Evolutionary conservation across 192 early-diverging fungal species (phyloP), one percentile per base, ranked within the genome.

Genomic region (Podila clonocystis): DNA sequence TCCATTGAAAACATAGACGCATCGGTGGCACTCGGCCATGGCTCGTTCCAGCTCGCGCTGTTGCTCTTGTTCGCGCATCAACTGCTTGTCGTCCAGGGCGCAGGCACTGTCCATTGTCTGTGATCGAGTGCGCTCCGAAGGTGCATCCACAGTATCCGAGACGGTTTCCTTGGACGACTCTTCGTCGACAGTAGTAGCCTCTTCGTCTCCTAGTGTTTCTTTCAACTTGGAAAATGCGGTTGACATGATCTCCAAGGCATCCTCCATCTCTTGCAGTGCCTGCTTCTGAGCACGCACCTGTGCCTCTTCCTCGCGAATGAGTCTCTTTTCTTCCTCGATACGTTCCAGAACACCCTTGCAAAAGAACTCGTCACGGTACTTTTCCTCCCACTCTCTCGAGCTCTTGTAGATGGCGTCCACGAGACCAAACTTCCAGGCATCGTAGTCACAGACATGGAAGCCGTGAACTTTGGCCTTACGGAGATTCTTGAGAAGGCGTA

Each of bases 1-100:
- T 38, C 65, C 65, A 9, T 62, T 74, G 59, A 74, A 74, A n/a
- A 74, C 49, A 63, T 62, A 74, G 48, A 74, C 60, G 8, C 58
- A 30, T 31, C 59, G 57, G 24, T 30, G 34, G 29, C 58, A 62
- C 41, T 60, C n/a, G 4, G 24, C 22, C 52, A 24, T 22, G n/a
- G 24, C 24, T 55, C n/a, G 52, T 17, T 55, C 52, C n/a, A 55
- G 3, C 24, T 28, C 17, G 1, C 49, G 59, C 17, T 67, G 9
- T 13, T 20, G 49, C 8, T 34, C 33, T 13, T 62, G 41, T 24
- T 29, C 49, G 9, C 50, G 41, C 33, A 62, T 22, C 8, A 55
- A 7, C 24, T 55, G 6, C 52, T 55, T 55, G 52, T 55, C 52
- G 52, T 55, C 52, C 8, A 55, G 20, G 24, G 20, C 52, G 26